Percentiles rank a stretch among this genome's conserved stretches.
Evolutionary conservation across 345 rosid species (phyloP).

Genomic region (Eutrema heterophyllum): DNA sequence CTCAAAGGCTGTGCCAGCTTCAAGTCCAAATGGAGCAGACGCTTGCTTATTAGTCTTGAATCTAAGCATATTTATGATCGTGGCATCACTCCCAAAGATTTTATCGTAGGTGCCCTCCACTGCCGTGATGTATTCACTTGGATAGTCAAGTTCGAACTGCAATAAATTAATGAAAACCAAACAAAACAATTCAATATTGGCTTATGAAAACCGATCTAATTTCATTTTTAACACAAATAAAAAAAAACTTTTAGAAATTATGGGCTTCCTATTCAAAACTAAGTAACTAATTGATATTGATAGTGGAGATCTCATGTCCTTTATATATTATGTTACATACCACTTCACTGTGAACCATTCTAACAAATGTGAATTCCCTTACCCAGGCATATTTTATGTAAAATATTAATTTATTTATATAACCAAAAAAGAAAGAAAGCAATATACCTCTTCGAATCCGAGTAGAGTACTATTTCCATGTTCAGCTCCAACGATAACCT

Average conservation of each 20-base stretch:
- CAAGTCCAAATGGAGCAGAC: slow-evolving; percentile 24
- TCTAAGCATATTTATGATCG: slow-evolving; percentile 14
- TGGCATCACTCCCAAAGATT: slow-evolving; percentile 1
- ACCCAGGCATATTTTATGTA: no score
- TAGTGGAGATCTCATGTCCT: no score
- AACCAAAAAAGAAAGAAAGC: no score
- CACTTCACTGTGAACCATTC: no score
- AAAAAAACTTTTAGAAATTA: no score
- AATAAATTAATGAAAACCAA: background rate
- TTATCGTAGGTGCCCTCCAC: slow-evolving; percentile 13
- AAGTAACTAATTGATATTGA: no score
- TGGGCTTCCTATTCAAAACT: no score
- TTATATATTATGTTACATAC: no score
- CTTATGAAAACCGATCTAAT: background rate
- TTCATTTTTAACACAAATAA: no score
- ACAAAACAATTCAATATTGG: background rate
- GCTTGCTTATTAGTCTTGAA: slow-evolving; percentile 28
- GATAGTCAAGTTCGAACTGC: slow-evolving; percentile 23
- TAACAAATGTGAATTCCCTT: no score
- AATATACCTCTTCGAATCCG: slow-evolving; percentile 14
- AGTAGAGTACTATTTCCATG: slow-evolving; percentile 7
- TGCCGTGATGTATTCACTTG: slow-evolving; percentile 16
- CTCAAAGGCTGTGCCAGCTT: slow-evolving; percentile 11
- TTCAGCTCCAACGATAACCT: background rate
- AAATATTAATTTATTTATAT: no score